phyloP scores from a whole-genome alignment of 2,329 filamentous ascomycete genomes.

The Phyllosticta citriasiana region DNA sequence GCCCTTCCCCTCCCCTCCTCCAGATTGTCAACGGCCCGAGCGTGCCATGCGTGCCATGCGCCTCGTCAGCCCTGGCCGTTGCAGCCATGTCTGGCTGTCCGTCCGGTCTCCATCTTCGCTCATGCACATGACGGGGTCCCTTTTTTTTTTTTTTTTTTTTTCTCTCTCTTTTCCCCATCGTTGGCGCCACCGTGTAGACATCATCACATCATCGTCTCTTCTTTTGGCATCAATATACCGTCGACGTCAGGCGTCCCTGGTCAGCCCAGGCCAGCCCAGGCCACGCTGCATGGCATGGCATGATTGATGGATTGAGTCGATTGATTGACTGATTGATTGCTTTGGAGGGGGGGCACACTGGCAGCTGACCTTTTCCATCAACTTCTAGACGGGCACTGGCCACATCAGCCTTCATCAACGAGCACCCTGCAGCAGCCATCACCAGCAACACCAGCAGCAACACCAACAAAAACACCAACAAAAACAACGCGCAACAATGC shows the following conservation, averaged over 20 bases:
- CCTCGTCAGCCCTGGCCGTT: background rate
- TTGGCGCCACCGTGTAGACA: background rate
- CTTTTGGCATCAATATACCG: background rate
- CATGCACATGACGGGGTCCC: background rate
- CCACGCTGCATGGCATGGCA: background rate
- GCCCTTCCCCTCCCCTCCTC: background rate
- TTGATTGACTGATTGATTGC: background rate
- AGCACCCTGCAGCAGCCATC: constrained; percentile 38
- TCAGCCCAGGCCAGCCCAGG: background rate
- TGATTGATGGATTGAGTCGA: background rate
- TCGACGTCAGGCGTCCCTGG: background rate
- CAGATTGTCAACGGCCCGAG: constrained; percentile 4
- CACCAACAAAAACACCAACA: no score
- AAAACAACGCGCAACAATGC: constrained; percentile 40
- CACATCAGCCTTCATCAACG: constrained; percentile 56
- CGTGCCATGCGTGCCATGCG: background rate
- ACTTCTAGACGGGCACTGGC: constrained; percentile 46
- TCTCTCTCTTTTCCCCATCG: no score
- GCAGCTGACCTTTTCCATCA: background rate
- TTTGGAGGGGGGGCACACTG: background rate
- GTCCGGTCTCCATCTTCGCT: background rate
- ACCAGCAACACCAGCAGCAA: constrained; percentile 6
- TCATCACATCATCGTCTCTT: background rate
- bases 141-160: background rate
- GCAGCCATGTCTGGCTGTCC: background rate